A percentile compares a stretch with the other conserved stretches of the same genome.
These are phyloP conservation scores for Pugionium cornutum DNA, from an alignment of 345 rosid species.

Conservation along the genomic window DNA sequence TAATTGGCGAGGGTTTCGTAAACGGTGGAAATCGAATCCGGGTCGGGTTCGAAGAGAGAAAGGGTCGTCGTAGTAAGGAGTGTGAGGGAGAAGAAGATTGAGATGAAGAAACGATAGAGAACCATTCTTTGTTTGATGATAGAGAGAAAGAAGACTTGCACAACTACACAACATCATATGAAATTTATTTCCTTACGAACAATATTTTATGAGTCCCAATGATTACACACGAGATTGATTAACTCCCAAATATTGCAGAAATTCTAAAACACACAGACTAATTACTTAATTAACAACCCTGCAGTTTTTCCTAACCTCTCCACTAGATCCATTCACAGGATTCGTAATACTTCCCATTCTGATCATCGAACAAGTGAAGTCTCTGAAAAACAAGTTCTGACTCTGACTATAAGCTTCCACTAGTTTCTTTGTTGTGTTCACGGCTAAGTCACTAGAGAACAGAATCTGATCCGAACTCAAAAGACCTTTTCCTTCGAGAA, in stretches of 20 bases:
- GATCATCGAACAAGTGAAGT: slow-evolving; percentile 62
- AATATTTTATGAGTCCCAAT: too few species aligned
- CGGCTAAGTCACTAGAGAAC: slow-evolving; percentile 51
- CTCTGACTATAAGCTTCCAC: slow-evolving; percentile 53
- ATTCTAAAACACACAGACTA: slow-evolving; percentile 15
- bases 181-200: too few species aligned
- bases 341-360: slow-evolving; percentile 62
- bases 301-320: slow-evolving; percentile 66
- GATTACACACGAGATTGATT: slow-evolving; percentile 9
- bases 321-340: slow-evolving; percentile 52
- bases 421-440: slow-evolving; percentile 50
- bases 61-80: slow-evolving; percentile 21
- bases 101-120: slow-evolving; percentile 28
- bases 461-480: slow-evolving; percentile 64
- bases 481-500: slow-evolving; percentile 56
- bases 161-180: too few species aligned
- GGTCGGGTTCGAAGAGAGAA: slow-evolving; percentile 38
- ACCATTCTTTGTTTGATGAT: slow-evolving; percentile 27
- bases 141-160: neutral
- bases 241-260: slow-evolving; percentile 24
- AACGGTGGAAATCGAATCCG: slow-evolving; percentile 46
- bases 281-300: slow-evolving; percentile 45
- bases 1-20: slow-evolving; percentile 79
- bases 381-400: slow-evolving; percentile 44
- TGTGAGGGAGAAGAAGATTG: slow-evolving; percentile 38